Conservation (phyloP, 228 moss, liverwort and hornwort species). For the Sphagnum magellanicum region DNA sequence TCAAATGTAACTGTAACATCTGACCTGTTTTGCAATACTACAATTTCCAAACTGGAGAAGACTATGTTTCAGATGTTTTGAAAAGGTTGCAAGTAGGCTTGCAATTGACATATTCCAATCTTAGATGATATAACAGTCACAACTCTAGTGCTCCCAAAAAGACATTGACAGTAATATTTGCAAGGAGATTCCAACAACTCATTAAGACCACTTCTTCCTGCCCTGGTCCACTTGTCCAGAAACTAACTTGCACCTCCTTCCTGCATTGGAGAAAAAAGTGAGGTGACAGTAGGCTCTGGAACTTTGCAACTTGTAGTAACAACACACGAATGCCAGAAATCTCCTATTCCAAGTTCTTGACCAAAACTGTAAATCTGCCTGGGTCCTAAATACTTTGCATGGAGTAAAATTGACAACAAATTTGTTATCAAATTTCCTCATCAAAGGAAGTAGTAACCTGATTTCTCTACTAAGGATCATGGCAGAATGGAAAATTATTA, state of each 20-base stretch:
- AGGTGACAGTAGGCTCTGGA: no score
- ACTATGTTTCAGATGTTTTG: no score
- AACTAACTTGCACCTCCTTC: no score
- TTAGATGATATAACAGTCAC: neutral
- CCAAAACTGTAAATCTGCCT: neutral
- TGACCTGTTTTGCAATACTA: neutral
- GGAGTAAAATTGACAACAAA: neutral
- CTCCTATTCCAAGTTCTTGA: neutral
- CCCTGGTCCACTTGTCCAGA: no score
- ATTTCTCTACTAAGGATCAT: no score
- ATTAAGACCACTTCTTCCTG: no score
- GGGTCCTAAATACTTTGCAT: neutral
- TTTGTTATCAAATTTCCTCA: neutral
- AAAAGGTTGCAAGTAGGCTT: no score
- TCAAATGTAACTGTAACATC: neutral
- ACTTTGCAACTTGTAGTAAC: neutral
- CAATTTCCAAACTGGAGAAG: neutral
- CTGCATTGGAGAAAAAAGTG: no score
- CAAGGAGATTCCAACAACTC: no score
- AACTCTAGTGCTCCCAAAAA: neutral
- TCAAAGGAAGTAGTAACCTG: neutral
- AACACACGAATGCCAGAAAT: neutral
- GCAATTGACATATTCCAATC: neutral
- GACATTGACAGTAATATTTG: neutral
- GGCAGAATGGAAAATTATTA: no score